A percentile compares a stretch with the other conserved stretches of the same genome.
phyloP scores from a whole-genome alignment of 345 rosid genomes.

The Ailanthus altissimus region DNA sequence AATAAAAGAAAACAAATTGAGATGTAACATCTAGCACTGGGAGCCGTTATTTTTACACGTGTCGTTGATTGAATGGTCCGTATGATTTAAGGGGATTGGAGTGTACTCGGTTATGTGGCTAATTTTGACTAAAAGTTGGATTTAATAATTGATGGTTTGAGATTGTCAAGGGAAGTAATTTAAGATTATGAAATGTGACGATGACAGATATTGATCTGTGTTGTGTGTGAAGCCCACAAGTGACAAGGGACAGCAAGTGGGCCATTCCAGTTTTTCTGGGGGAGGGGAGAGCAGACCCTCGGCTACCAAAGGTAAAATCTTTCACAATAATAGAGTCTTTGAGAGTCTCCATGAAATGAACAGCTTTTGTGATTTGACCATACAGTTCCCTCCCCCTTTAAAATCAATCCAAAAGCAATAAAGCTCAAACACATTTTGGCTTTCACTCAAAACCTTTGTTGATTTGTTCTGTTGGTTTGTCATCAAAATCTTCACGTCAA shows the following conservation, averaged over 20 bases:
- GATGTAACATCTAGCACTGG: constrained; percentile 12
- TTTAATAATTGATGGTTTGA: constrained; percentile 19
- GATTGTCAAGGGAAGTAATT: constrained; percentile 22
- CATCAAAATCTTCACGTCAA: constrained; percentile 7
- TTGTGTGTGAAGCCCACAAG: constrained; percentile 58
- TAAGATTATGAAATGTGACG: constrained; percentile 19
- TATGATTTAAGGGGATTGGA: neutral
- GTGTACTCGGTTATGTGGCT: neutral
- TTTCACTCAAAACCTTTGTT: constrained; percentile 1
- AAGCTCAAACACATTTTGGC: constrained; percentile 19
- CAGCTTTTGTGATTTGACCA: constrained; percentile 45
- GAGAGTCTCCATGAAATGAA: constrained; percentile 16
- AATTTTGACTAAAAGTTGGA: constrained; percentile 3
- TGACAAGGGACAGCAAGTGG: constrained; percentile 61
- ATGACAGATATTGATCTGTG: constrained; percentile 37
- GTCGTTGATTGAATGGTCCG: constrained; percentile 30
- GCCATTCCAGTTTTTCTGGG: constrained; percentile 51
- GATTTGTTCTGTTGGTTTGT: constrained; percentile 18
- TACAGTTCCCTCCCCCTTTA: constrained; percentile 26
- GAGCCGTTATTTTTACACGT: neutral
- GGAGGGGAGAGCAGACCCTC: constrained; percentile 13
- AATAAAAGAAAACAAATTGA: neutral
- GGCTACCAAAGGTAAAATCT: constrained; percentile 12
- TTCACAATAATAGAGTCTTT: constrained; percentile 63
- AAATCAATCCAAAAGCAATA: constrained; percentile 8